Base-by-base conservation (phyloP, 257 asterid genomes). In the Rubia yunnanensis region DNA sequence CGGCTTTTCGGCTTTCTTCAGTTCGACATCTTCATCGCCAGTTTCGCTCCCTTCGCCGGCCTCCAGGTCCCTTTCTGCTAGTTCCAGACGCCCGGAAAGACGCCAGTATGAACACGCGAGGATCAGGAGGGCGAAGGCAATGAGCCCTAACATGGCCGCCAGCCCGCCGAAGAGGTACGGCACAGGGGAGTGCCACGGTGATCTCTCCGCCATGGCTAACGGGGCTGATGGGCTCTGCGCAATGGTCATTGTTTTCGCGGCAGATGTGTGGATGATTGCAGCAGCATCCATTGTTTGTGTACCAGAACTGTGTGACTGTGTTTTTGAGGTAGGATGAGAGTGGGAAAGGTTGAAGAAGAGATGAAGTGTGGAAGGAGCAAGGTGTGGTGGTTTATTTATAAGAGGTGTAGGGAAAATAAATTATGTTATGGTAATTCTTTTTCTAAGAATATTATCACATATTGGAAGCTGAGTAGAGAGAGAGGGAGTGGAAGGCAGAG, bases 151-250 rank as follows among this genome's bases (percentile, higher is more conserved):
- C 95, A 91, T 85, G 71, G 98, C 96, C 0, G 98, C 95, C 52
- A 91, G 66, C 13, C 98, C 98, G 0, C 96, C 98, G 70, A 91
- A 88, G 13, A 91, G 88, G 80, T 88, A 88, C 26, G 96, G 96
- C 59, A 91, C 94, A 22, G 98, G 98, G 0, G 96, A 88, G 86
- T 88, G 96, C 98, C 96, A 91, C 63, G 95, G 95, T 3, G 96
- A 84, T 30, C 80, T 70, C 24, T 69, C 62, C 44, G 73, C 50
- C 30, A 80, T 54, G 2, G 76, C n/a, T 0, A 81, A 49, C 11
- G 60, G 24, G 20, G 71, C 59, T 0, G 74, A 70, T 69, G 83
- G 84, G 62, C 63, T 58, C 4, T 63, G 80, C 35, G 64, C 72
- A 38, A 70, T 50, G 2, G 73, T 63, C 95, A 82, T 82, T 49